Evolutionary conservation across 2,329 filamentous ascomycete genomes (phyloP), one percentile per base, ranked within the genome.

Genomic region (Dothideomycetidae sp.): DNA sequence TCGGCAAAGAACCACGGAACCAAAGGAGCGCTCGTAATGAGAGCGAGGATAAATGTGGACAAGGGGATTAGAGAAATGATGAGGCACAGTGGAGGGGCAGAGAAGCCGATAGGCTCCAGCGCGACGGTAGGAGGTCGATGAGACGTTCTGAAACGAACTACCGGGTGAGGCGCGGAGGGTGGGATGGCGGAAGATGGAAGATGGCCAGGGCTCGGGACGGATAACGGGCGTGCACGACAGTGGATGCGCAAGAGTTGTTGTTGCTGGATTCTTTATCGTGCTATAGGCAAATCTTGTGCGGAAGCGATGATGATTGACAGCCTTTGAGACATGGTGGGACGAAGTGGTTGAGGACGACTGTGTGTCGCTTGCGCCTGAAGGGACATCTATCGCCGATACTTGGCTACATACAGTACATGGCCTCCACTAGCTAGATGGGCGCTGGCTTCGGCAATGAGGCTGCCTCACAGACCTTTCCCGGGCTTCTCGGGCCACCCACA

Each of bases 121-220:
- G 7, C 16, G 36, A 38, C 36, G 36, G 31, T 38, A 32, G 36
- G 29, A 29, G 26, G 28, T 23, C 31, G 36, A 38, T 38, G 36
- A 38, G 36, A 38, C 36, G 31, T 16, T 31, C 13, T 38, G 36
- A 38, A 38, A 38, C 36, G 36, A 32, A 29, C 36, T 38, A 38
- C 29, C 36, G 36, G 29, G 29, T 29, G 29, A 38, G 36, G 30
- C 36, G 36, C n/a, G n/a, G n/a, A n/a, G n/a, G n/a, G n/a, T n/a
- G n/a, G n/a, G n/a, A n/a, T n/a, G n/a, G n/a, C n/a, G n/a, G n/a
- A n/a, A n/a, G n/a, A n/a, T 38, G 21, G n/a, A 33, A 29, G 29
- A 29, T 29, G 36, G 31, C 26, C 29, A 33, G 26, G 36, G 36
- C 31, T 31, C 36, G 29, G 36, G 28, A 30, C 36, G 36, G 36